Percentiles rank a stretch among this genome's conserved stretches.
Conservation (phyloP, 164 flowering plant genomes). For the Euptelea pleiosperma region DNA sequence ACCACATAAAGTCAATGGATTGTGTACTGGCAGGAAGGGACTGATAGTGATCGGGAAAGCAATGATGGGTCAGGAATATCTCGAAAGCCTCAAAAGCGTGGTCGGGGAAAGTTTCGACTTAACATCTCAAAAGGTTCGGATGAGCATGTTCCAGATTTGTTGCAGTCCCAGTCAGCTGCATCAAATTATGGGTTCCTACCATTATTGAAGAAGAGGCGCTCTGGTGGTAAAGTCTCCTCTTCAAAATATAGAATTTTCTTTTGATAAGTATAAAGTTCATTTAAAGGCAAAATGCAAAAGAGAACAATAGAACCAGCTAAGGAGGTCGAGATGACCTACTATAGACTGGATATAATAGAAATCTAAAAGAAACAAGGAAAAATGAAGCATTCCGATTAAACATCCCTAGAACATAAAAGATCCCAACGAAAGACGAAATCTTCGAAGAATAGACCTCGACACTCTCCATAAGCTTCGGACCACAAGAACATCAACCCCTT, state of each 20-base stretch:
- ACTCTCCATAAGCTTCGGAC: too few relatives aligned
- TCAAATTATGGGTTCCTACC: slow-evolving; percentile 65
- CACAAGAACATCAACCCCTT: too few relatives aligned
- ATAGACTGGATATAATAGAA: too few relatives aligned
- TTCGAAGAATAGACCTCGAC: too few relatives aligned
- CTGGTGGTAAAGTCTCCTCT: slow-evolving; percentile 51
- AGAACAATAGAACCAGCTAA: too few relatives aligned
- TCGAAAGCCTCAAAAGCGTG: slow-evolving; percentile 56
- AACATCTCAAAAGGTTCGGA: slow-evolving; percentile 39
- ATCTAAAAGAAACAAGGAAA: too few relatives aligned
- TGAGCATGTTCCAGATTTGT: slow-evolving; percentile 31
- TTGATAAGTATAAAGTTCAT: too few relatives aligned
- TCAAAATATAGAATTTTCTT: background rate
- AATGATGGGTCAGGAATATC: slow-evolving; percentile 53
- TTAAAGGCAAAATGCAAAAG: too few relatives aligned
- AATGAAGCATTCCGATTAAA: too few relatives aligned
- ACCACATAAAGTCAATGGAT: slow-evolving; percentile 3
- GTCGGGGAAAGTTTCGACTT: slow-evolving; percentile 43
- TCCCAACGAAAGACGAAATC: too few relatives aligned
- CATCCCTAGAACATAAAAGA: too few relatives aligned
- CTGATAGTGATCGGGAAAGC: slow-evolving; percentile 78
- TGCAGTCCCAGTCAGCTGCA: slow-evolving; percentile 34
- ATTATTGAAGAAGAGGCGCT: slow-evolving; percentile 55
- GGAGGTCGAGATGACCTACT: too few relatives aligned
- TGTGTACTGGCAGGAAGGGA: slow-evolving; percentile 56